phyloP scores from a whole-genome alignment of 2,329 filamentous ascomycete genomes.

The Aspergillus fructus region DNA sequence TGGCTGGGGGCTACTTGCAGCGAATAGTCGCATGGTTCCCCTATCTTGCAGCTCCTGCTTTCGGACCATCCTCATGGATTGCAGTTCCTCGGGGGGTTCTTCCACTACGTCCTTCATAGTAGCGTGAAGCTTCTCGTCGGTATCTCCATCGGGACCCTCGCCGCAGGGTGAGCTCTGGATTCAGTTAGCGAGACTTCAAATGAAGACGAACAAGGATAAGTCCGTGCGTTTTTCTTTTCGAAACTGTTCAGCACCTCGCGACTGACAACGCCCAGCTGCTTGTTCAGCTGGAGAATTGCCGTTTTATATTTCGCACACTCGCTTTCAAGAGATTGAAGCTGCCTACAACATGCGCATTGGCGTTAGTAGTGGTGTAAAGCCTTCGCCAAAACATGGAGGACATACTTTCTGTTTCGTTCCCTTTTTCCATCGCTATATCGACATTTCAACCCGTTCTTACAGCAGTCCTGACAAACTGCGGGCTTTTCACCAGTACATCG shows the following conservation, averaged over 20 bases:
- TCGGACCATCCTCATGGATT: no score
- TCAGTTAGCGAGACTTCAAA: background rate
- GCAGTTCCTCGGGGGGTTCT: background rate
- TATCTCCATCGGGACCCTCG: background rate
- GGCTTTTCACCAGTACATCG: constrained; percentile 47
- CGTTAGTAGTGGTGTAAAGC: background rate
- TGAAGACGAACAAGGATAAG: background rate
- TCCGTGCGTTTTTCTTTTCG: background rate
- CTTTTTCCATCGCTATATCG: constrained; percentile 48
- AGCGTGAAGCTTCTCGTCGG: background rate
- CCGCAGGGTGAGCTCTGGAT: background rate
- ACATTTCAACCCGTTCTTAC: constrained; percentile 44
- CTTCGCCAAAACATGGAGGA: no score
- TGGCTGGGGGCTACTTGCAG: no score
- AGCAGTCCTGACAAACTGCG: constrained; percentile 43
- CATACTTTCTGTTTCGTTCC: constrained; percentile 46
- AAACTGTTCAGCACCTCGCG: background rate
- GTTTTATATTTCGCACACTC: background rate
- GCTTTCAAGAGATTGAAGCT: background rate
- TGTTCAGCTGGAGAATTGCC: background rate
- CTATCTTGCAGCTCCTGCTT: background rate
- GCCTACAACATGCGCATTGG: background rate
- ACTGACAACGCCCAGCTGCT: no score
- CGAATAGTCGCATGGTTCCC: no score
- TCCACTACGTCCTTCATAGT: no score